Evolutionary conservation across 2,329 filamentous ascomycete species (phyloP).

Genomic region (Xylariaceae sp.): DNA sequence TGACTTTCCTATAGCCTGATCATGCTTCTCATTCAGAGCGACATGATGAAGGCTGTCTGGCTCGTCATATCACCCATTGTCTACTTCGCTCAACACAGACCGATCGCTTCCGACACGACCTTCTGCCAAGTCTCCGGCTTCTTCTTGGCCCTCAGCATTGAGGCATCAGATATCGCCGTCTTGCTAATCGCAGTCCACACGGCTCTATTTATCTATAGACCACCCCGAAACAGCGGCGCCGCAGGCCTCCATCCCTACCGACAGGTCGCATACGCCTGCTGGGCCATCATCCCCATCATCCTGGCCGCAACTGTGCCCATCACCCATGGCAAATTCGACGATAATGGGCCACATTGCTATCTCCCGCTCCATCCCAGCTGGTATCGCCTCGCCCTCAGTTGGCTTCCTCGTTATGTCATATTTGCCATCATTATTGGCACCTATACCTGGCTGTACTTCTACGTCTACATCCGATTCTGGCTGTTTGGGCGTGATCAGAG

Average conservation of each 20-base stretch:
- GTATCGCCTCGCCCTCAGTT: conserved; percentile 61
- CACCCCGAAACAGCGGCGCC: conserved; percentile 37
- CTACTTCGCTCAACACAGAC: conserved; percentile 43
- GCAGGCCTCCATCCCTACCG: conserved; percentile 65
- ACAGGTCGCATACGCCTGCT: conserved; percentile 48
- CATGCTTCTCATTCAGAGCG: conserved; percentile 64
- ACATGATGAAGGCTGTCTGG: conserved; percentile 63
- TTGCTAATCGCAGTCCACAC: conserved; percentile 69
- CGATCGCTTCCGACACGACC: conserved; percentile 31
- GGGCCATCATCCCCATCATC: conserved; percentile 49
- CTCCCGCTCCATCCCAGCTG: conserved; percentile 59
- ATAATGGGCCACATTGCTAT: conserved; percentile 47
- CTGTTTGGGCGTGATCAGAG: conserved; percentile 28
- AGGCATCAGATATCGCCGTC: conserved; percentile 63
- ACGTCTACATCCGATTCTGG: conserved; percentile 44
- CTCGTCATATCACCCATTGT: conserved; percentile 58
- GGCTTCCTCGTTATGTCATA: conserved; percentile 68
- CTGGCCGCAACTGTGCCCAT: conserved; percentile 37
- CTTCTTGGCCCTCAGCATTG: conserved; percentile 57
- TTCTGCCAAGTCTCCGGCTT: conserved; percentile 66
- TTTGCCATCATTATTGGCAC: conserved; percentile 55
- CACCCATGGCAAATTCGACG: conserved; percentile 19
- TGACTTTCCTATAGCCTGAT: conserved; percentile 49
- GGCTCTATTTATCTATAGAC: conserved; percentile 61
- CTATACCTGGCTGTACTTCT: conserved; percentile 63